Evolutionary conservation across 768 basidiomycete species (phyloP), one percentile per base, ranked within the genome.

Genomic region (Trametes coccinea): DNA sequence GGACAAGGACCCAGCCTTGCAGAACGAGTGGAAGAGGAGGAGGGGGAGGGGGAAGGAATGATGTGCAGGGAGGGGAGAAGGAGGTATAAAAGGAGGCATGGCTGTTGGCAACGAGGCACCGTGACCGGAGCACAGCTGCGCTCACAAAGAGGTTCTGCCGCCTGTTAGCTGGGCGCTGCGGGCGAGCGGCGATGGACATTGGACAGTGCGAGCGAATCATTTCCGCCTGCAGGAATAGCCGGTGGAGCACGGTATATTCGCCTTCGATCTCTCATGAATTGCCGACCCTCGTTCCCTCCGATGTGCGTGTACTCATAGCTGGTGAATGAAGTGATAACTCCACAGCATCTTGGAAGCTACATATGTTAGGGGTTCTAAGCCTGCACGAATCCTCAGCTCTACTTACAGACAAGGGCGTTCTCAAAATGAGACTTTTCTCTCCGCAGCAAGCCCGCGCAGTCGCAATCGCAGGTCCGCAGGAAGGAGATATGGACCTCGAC

Each of bases 1-100:
- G 67, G 70, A 65, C 69, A 77, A 74, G 71, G 75, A 59, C 73
- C 71, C 76, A 67, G 76, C 75, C 76, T 76, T 67, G 72, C 39
- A 48, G 27, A 60, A 56, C 58, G 65, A 73, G 65, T 57, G 68
- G 66, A 66, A 63, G 62, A 61, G 34, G 34, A 58, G 68, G 66
- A 66, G 62, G 62, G 61, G 69, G 60, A 65, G 59, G 59, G 60
- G 59, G 61, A 66, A 59, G 59, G 59, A 63, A 66, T 65, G 63
- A 53, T 39, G 57, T 40, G 48, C 41, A 50, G 65, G 59, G 58
- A 55, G 49, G 52, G 48, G 40, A 29, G 46, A 50, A 48, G 49
- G 55, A 46, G 56, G 33, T 4, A 53, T 64, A 59, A 66, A 67
- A 67, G 33, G 30, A 39, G 10, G 41, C 37, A 51, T 50, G 17